Base-by-base conservation (phyloP, 2,329 filamentous ascomycete species). In the Fusarium clavum region DNA sequence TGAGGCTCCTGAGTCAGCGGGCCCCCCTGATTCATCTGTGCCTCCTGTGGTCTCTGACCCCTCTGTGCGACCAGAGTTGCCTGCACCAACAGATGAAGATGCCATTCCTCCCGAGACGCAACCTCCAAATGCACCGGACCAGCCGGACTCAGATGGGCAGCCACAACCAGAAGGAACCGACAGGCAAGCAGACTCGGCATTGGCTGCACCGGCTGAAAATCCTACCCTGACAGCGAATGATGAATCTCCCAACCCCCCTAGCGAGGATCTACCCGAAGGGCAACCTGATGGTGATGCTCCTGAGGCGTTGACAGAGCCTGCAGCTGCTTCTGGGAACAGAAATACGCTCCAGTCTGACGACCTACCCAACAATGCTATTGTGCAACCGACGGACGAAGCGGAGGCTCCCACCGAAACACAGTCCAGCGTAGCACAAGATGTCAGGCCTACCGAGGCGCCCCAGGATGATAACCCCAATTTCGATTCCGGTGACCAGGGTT, bases 41-140 rank as follows among this genome's bases (percentile, higher is more conserved):
- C 40, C 43, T 47, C 48, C 53, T 14, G 22, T 63, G 16, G 34
- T 59, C 6, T 48, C 53, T n/a, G 48, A 57, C 14, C 22, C 56
- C 40, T 54, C 45, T 24, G 25, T 32, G 38, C 47, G 46, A 32
- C 32, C 61, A 12, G 25, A 43, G 24, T 41, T 61, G 10, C 53
- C 62, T 32, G 32, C 22, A 3, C 49, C 62, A 20, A 46, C 57
- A 34, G 24, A 55, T 30, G 34, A 44, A 18, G 41, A 47, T 25
- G 47, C 25, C n/a, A 44, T 52, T 40, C 30, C 24, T 43, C 24
- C 43, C 48, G 20, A 43, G 25, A 32, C 67, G 30, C 41, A 44
- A 27, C 32, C 29, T 45, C 49, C 62, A 11, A 32, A 20, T 30
- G 25, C 53, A 16, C 25, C 64, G 18, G 48, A 25, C 8, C 53